Percentiles rank a stretch among this genome's conserved stretches.
Conservation (phyloP, 176 grass and related monocot species). For the Musa schizocarpa region DNA sequence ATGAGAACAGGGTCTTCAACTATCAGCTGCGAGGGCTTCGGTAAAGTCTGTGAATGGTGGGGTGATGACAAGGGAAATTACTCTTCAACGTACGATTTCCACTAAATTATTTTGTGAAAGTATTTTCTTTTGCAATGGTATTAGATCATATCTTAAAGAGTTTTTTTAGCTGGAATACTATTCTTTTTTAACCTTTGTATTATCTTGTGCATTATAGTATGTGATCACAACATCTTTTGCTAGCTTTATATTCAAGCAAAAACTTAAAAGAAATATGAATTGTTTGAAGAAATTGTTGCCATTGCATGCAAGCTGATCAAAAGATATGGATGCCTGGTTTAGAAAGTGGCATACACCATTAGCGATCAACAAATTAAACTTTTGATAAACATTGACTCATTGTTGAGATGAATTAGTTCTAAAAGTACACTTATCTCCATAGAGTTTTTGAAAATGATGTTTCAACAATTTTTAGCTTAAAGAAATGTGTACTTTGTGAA, state of each 20-base stretch:
- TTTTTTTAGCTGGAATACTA: not conserved
- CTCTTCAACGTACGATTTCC: conserved; percentile 36
- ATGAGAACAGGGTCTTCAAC: conserved; percentile 51
- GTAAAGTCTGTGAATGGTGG: conserved; percentile 23
- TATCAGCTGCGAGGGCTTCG: conserved; percentile 84
- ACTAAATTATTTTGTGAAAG: not conserved
- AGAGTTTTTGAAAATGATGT: too few relatives aligned
- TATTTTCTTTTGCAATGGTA: not conserved
- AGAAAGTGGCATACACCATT: too few relatives aligned
- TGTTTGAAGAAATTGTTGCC: too few relatives aligned
- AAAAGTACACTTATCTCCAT: too few relatives aligned
- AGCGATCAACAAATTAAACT: too few relatives aligned
- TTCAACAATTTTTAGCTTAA: too few relatives aligned
- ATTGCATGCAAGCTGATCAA: too few relatives aligned
- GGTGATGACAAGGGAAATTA: conserved; percentile 38
- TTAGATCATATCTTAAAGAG: not conserved
- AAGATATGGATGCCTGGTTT: too few relatives aligned
- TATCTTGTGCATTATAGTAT: conserved; percentile 9
- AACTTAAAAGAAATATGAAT: too few relatives aligned
- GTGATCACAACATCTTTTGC: not conserved
- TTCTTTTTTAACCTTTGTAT: not conserved
- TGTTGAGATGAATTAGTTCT: too few relatives aligned
- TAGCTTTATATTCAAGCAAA: not conserved
- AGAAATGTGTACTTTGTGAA: too few relatives aligned
- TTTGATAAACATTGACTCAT: too few relatives aligned